Conservation (phyloP, 768 basidiomycete species). For the Agrocybe praecox region DNA sequence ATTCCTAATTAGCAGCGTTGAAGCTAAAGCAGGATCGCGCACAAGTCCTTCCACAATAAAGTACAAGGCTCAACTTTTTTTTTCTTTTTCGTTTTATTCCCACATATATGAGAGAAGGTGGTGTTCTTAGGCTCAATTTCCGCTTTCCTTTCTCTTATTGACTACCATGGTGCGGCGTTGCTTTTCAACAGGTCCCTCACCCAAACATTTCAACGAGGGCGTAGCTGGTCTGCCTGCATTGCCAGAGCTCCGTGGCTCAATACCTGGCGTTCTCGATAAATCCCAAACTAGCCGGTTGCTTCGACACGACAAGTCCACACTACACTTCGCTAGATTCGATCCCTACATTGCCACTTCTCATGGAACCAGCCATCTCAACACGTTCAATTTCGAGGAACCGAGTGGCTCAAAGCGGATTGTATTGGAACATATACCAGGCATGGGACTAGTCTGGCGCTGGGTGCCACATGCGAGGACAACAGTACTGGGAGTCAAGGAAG, state of each 20-base stretch:
- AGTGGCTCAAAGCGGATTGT: conserved; percentile 72
- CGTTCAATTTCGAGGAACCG: conserved; percentile 46
- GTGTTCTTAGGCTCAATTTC: conserved; percentile 5
- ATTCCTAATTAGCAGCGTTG: not conserved
- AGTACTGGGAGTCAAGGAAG: conserved; percentile 64
- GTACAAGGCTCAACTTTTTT: not conserved
- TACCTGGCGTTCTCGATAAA: conserved; percentile 68
- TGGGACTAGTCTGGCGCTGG: conserved; percentile 70
- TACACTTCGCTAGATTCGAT: conserved; percentile 79
- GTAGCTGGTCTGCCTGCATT: conserved; percentile 23
- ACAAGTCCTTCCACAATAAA: not conserved
- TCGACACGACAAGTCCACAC: conserved; percentile 54
- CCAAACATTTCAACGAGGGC: not conserved
- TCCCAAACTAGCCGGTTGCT: conserved; percentile 64
- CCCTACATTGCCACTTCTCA: conserved; percentile 59
- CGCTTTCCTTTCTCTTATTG: conserved; percentile 1
- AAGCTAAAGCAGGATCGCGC: not conserved
- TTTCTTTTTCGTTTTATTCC: not conserved
- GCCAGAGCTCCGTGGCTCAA: conserved; percentile 40
- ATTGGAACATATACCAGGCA: conserved; percentile 63
- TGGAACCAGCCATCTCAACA: conserved; percentile 37
- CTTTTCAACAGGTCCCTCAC: conserved; percentile 4
- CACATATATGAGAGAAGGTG: conserved; percentile 23
- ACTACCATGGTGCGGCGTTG: conserved; percentile 17
- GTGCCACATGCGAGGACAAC: conserved; percentile 69